A percentile compares a stretch with the other conserved stretches of the same genome.
These are phyloP conservation scores for Phytophthora sp. DNA, from an alignment of 352 stramenopile species.

Conservation along the genomic window DNA sequence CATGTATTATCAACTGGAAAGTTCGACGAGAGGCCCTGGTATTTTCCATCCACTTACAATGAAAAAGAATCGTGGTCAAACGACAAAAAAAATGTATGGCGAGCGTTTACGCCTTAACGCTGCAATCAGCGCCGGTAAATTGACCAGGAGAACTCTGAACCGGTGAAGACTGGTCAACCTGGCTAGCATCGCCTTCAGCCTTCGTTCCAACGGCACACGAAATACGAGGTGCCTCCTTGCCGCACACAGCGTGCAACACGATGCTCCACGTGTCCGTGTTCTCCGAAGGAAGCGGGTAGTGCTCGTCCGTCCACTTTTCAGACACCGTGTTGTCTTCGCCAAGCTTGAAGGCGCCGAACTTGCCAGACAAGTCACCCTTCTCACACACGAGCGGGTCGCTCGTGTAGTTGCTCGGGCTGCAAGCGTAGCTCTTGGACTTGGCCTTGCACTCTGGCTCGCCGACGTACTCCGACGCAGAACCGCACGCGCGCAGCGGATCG, in stretches of 20 bases:
- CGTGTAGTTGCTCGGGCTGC: conserved; percentile 48
- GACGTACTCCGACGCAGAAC: conserved; percentile 50
- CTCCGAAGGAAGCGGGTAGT: conserved; percentile 52
- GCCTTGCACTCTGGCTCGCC: conserved; percentile 31
- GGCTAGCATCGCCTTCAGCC: not conserved
- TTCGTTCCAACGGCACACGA: conserved; percentile 39
- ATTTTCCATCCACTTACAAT: conserved; percentile 13
- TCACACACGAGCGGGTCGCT: conserved; percentile 47
- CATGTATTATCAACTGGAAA: too few relatives aligned
- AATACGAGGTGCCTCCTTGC: conserved; percentile 48
- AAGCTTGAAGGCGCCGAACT: conserved; percentile 52
- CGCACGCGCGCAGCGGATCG: conserved; percentile 54
- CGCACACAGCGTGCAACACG: conserved; percentile 67
- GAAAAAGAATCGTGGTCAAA: conserved; percentile 13
- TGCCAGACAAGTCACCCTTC: conserved; percentile 64
- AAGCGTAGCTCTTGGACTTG: conserved; percentile 44
- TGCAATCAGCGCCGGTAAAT: conserved; percentile 6
- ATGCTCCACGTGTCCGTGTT: conserved; percentile 64
- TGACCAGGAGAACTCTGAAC: conserved; percentile 17
- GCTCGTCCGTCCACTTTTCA: conserved; percentile 44
- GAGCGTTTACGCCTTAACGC: not conserved
- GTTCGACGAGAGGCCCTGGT: not conserved
- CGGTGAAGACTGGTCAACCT: conserved; percentile 21
- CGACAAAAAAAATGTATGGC: conserved; percentile 12
- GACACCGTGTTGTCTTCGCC: conserved; percentile 26